Base-by-base conservation (phyloP, 371 early-diverging fungal species). In the Mucor indicus region DNA sequence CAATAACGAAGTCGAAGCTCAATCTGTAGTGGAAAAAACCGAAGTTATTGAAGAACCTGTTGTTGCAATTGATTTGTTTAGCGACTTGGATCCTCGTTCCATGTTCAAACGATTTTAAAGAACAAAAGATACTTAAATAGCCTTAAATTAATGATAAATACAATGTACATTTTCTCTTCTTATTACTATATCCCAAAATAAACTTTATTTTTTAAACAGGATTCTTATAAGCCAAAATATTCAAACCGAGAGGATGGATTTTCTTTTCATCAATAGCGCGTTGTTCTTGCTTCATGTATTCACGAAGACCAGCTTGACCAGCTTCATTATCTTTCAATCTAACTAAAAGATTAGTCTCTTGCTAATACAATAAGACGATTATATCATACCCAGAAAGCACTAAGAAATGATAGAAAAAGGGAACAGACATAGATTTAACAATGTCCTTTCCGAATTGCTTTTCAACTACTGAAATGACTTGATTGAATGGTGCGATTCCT, bases 321-420 rank as follows among this genome's bases (percentile, higher is more conserved):
- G 36, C 25, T 7, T 48, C 47, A n/a, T 45, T 48, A 17, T 53
- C 43, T 16, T 50, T 43, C 45, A 67, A 49, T 24, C 68, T 67
- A 44, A 5, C 9, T 1, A 12, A 6, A 16, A n/a, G n/a, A n/a
- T n/a, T n/a, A n/a, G n/a, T n/a, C n/a, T n/a, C n/a, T n/a, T n/a
- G n/a, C n/a, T n/a, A n/a, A n/a, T n/a, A n/a, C n/a, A n/a, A n/a
- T n/a, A n/a, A n/a, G n/a, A n/a, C n/a, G n/a, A n/a, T n/a, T n/a
- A 3, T 27, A 45, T 16, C 42, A 38, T 57, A 60, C 68, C 68
- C 68, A 27, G 39, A 23, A 24, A 42, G 35, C 11, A 30, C 33
- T 17, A 57, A 21, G 29, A 48, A 42, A 4, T 50, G 46, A 22
- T 46, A 44, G n/a, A 55, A 50, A n/a, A 56, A 60, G 9, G 61